phyloP scores from a whole-genome alignment of 2,329 filamentous ascomycete species.

The Aspergillus fructus region DNA sequence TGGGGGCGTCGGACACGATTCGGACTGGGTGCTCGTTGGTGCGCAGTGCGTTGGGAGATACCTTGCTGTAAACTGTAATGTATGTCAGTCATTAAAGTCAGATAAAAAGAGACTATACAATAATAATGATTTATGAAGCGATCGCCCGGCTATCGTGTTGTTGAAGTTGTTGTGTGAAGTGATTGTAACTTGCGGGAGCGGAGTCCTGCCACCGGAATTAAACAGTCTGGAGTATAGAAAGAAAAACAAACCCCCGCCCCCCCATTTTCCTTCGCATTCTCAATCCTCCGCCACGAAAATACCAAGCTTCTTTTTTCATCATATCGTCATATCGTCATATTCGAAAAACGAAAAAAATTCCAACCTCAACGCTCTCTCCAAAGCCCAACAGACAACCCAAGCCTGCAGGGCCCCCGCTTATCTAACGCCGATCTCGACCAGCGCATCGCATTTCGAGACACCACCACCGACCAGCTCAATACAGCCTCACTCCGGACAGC shows the following conservation, averaged over 20 bases:
- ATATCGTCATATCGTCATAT: background rate
- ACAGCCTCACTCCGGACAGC: conserved; percentile 4
- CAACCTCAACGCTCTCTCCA: background rate
- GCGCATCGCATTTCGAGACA: background rate
- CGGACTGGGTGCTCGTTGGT: conserved; percentile 88
- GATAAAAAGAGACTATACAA: conserved; percentile 2
- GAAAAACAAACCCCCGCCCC: conserved; percentile 7
- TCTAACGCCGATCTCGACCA: conserved; percentile 7
- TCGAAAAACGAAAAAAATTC: background rate
- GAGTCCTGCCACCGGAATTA: conserved; percentile 9
- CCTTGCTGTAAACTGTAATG: conserved; percentile 60
- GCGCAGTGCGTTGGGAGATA: conserved; percentile 88
- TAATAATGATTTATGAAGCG: conserved; percentile 10
- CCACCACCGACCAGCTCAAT: background rate
- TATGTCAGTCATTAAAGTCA: background rate
- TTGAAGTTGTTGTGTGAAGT: background rate
- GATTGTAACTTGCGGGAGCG: background rate
- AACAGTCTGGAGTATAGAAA: conserved; percentile 2
- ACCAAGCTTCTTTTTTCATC: background rate
- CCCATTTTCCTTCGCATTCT: background rate
- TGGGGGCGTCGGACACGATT: conserved; percentile 80
- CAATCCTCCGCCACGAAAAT: background rate
- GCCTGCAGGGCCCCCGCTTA: conserved; percentile 1
- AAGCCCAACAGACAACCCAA: background rate
- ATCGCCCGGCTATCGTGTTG: background rate